Conservation (phyloP, 2,329 filamentous ascomycete genomes). For the Salinomyces thailandicus region DNA sequence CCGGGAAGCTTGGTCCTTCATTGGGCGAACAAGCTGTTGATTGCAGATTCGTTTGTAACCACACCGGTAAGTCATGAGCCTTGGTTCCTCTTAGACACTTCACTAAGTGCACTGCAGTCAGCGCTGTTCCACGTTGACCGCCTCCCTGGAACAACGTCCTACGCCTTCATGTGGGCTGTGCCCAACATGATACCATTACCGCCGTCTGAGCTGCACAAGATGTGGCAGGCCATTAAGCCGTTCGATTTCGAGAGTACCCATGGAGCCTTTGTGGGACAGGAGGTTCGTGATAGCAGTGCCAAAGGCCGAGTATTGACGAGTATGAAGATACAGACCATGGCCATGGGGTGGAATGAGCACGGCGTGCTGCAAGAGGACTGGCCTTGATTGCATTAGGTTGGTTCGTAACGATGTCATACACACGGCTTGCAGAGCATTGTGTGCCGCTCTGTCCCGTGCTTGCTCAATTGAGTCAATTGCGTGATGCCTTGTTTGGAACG, state of each 20-base stretch:
- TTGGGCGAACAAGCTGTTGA: constrained; percentile 52
- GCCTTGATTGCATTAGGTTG: not conserved
- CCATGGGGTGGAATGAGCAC: constrained; percentile 18
- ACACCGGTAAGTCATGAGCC: constrained; percentile 47
- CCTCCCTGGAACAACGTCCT: constrained; percentile 40
- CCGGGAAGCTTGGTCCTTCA: constrained; percentile 60
- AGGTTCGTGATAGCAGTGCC: constrained; percentile 47
- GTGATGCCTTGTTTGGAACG: no score
- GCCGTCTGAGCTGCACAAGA: constrained; percentile 51
- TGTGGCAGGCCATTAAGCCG: constrained; percentile 57
- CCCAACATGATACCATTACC: constrained; percentile 63
- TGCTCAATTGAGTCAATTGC: no score
- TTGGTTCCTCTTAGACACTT: no score
- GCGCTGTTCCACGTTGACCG: constrained; percentile 31
- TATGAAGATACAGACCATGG: constrained; percentile 59
- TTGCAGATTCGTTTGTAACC: constrained; percentile 67
- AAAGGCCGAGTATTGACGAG: constrained; percentile 61
- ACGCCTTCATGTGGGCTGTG: constrained; percentile 66
- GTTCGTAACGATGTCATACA: no score
- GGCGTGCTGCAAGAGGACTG: constrained; percentile 16
- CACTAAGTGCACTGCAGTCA: no score
- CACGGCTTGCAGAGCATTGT: no score
- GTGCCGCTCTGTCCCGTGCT: no score
- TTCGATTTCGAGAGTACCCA: constrained; percentile 57
- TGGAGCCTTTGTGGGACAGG: constrained; percentile 54